A percentile compares a stretch with the other conserved stretches of the same genome.
Evolutionary conservation across 73 alveolate genomes (phyloP).

Genomic region (Paramecium bursaria): DNA sequence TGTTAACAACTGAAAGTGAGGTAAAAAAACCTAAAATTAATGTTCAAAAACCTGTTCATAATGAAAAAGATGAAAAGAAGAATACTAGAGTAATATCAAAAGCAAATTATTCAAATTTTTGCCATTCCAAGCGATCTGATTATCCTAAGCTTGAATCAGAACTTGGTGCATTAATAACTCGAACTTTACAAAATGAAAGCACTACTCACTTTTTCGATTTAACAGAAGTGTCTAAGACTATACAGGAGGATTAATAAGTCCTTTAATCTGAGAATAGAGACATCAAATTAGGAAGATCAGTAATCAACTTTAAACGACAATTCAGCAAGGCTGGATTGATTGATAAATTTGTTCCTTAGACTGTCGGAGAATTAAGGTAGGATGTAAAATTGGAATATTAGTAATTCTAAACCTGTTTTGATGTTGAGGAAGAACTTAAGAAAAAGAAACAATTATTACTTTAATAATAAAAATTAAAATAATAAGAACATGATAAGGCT

Average conservation of each 20-base stretch:
- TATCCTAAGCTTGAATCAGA: slow-evolving; percentile 32
- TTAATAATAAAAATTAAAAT: background rate
- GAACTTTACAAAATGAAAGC: background rate
- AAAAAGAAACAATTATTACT: background rate
- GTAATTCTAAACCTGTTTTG: background rate
- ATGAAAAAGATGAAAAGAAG: too few species aligned
- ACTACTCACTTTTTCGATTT: background rate
- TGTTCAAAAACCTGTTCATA: background rate
- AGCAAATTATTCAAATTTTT: slow-evolving; percentile 18
- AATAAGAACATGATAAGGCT: background rate
- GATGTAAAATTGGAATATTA: slow-evolving; percentile 12
- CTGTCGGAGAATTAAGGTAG: background rate
- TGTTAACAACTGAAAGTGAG: slow-evolving; percentile 37
- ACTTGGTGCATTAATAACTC: slow-evolving; percentile 14
- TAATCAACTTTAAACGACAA: slow-evolving; percentile 10
- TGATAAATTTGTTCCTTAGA: slow-evolving; percentile 14
- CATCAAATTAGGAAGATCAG: background rate
- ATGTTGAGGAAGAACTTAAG: slow-evolving; percentile 39
- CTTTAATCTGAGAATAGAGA: background rate
- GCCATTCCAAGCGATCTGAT: slow-evolving; percentile 22
- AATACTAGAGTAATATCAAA: background rate
- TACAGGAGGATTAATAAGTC: slow-evolving; percentile 13
- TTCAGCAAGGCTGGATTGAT: slow-evolving; percentile 12
- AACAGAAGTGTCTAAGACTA: background rate
- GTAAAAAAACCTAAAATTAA: background rate